Evolutionary conservation across 2,329 filamentous ascomycete genomes (phyloP), one percentile per base, ranked within the genome.

Genomic region (Diaporthe batatas): DNA sequence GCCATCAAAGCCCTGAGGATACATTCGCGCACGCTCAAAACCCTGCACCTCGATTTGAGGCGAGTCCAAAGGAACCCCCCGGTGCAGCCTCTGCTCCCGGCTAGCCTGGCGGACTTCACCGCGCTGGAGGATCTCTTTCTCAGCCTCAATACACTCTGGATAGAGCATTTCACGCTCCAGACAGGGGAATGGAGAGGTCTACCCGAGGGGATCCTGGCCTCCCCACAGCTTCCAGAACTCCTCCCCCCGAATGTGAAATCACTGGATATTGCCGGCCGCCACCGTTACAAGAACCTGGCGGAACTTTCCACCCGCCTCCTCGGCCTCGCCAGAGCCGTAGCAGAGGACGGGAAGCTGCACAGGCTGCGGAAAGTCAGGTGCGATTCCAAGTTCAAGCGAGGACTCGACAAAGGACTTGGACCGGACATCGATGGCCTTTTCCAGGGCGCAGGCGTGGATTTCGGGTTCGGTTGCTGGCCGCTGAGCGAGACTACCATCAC

Each of bases 341-440:
- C 39, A 42, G 11, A 39, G 12, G 44, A 21, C 7, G 62, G 44
- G 21, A 23, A 16, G 62, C 47, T 39, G 32, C 7, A 29, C 29
- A 53, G 47, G 12, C 42, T 67, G 62, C 49, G 42, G 34, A 25
- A 25, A 6, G 47, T 67, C 23, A 67, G 62, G 32, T 67, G 62
- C 29, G 62, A 67, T 29, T 36, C 44, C 12, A 25, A 16, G 16
- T 29, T 42, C n/a, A 42, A 32, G n/a, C 23, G 25, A 5, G 25
- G 58, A 7, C 39, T 62, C 23, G 18, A 42, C 44, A 12, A 7
- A 0, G 62, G 62, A 14, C 21, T 51, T 1, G 62, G 62, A 1
- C 44, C 44, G 23, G 62, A 51, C 11, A 23, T 67, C n/a, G 29
- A 11, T 14, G 34, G 62, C 32, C 23, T 53, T 6, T 53, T 67